A percentile compares a stretch with the other conserved stretches of the same genome.
Evolutionary conservation across 495 filamentous ascomycete species (phyloP).

Genomic region (Diplogelasinospora grovesii): DNA sequence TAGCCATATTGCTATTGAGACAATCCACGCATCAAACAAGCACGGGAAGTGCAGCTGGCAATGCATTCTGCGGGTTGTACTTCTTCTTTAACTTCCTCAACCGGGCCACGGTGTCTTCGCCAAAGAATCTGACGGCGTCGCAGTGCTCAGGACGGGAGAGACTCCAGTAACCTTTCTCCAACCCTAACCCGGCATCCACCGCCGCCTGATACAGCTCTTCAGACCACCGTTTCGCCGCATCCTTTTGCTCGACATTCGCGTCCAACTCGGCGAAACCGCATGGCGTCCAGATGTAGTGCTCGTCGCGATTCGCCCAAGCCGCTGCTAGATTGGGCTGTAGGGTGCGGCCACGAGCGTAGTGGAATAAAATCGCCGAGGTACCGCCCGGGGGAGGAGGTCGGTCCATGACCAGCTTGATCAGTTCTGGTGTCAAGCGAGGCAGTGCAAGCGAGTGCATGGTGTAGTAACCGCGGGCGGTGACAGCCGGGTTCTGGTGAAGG

Average conservation of each 20-base stretch:
- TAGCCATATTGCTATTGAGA: not conserved
- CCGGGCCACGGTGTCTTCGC: not conserved
- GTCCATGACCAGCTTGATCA: not conserved
- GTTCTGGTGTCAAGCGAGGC: not conserved
- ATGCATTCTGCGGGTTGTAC: constrained; percentile 5
- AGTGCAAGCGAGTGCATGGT: not conserved
- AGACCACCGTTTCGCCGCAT: not conserved
- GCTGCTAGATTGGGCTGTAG: not conserved
- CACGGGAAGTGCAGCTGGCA: not conserved
- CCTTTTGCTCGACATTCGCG: not conserved
- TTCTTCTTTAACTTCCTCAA: constrained; percentile 5
- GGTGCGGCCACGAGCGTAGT: not conserved
- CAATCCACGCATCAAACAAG: not conserved
- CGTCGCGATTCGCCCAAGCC: not conserved
- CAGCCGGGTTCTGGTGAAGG: not conserved
- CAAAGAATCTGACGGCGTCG: constrained; percentile 2
- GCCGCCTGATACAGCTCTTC: not conserved
- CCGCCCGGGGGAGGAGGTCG: not conserved
- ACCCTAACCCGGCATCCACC: not conserved
- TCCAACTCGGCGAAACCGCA: not conserved
- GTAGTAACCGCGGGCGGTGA: not conserved
- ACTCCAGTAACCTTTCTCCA: constrained; percentile 5
- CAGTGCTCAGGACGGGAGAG: not conserved
- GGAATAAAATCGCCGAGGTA: not conserved
- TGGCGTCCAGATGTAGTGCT: not conserved